Evolutionary conservation across 257 asterid species (phyloP).

Genomic region (Scutellaria galericulata): DNA sequence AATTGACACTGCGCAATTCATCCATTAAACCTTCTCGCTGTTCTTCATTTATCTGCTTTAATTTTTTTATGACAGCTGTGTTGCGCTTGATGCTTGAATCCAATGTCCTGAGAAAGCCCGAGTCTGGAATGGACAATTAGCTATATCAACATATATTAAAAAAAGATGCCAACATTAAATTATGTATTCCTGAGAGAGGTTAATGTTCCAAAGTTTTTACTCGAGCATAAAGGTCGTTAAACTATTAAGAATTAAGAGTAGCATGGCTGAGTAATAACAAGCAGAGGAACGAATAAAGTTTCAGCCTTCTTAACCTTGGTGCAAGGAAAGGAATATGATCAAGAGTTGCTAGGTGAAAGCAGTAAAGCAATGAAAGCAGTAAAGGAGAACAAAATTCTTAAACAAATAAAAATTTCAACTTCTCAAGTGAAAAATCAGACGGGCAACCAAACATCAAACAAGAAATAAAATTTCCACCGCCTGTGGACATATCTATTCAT

Average conservation of each 20-base stretch:
- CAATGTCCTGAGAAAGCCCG: conserved; percentile 89
- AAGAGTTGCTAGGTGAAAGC: background rate
- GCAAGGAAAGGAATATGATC: background rate
- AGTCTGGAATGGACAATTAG: conserved; percentile 57
- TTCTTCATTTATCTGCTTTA: conserved; percentile 96
- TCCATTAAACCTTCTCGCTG: conserved; percentile 93
- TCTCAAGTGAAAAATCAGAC: background rate
- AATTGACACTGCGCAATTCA: conserved; percentile 89
- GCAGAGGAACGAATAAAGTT: background rate
- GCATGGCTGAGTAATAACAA: background rate
- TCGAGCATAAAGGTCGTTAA: conserved; percentile 11
- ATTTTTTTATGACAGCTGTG: conserved; percentile 94
- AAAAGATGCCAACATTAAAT: conserved; percentile 21
- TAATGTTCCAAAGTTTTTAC: conserved; percentile 22
- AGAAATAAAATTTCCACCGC: background rate
- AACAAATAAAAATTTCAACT: background rate
- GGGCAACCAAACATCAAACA: conserved; percentile 2
- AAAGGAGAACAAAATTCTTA: background rate
- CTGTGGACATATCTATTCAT: background rate
- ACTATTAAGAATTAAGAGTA: background rate
- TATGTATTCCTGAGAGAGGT: background rate
- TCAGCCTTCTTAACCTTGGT: background rate
- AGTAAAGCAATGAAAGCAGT: background rate
- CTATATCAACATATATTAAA: conserved; percentile 30
- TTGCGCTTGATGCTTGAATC: conserved; percentile 98